These are phyloP conservation scores for Rhizoclosmatium hyalinum DNA, from an alignment of 371 early-diverging fungal genomes.

Conservation along the genomic window DNA sequence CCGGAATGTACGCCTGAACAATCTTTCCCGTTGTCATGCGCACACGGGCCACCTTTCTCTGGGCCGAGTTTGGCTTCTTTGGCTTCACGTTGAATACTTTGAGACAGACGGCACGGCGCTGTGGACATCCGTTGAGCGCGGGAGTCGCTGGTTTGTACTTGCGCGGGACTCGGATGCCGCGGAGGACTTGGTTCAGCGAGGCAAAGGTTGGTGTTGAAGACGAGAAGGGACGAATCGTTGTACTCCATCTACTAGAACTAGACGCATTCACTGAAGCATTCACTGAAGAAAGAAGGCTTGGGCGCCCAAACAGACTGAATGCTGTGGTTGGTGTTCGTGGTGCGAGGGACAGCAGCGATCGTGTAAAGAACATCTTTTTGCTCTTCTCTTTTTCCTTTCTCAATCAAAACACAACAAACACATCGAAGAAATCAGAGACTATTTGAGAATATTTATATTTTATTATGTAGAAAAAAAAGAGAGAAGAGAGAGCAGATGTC, in stretches of 20 bases:
- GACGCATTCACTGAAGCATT: too few relatives aligned
- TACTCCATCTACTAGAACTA: too few relatives aligned
- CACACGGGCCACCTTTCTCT: slow-evolving; percentile 86
- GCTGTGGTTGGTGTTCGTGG: too few relatives aligned
- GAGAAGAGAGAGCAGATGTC: not conserved
- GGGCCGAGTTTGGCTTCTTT: slow-evolving; percentile 93
- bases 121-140: slow-evolving; percentile 87
- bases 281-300: too few relatives aligned
- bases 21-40: slow-evolving; percentile 85
- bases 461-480: too few relatives aligned
- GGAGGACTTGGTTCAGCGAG: slow-evolving; percentile 95
- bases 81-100: slow-evolving; percentile 95
- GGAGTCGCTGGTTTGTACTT: slow-evolving; percentile 77
- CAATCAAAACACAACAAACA: too few relatives aligned
- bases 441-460: too few relatives aligned
- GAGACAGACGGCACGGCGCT: slow-evolving; percentile 92
- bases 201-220: slow-evolving; percentile 47
- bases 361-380: too few relatives aligned
- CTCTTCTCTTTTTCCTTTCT: too few relatives aligned
- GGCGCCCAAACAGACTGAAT: too few relatives aligned
- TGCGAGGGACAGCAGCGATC: too few relatives aligned
- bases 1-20: slow-evolving; percentile 94
- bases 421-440: too few relatives aligned
- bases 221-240: not conserved
- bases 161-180: slow-evolving; percentile 79